These are phyloP conservation scores for Barnettozyma pratensis DNA, from an alignment of 805 yeast species.

Conservation along the genomic window DNA sequence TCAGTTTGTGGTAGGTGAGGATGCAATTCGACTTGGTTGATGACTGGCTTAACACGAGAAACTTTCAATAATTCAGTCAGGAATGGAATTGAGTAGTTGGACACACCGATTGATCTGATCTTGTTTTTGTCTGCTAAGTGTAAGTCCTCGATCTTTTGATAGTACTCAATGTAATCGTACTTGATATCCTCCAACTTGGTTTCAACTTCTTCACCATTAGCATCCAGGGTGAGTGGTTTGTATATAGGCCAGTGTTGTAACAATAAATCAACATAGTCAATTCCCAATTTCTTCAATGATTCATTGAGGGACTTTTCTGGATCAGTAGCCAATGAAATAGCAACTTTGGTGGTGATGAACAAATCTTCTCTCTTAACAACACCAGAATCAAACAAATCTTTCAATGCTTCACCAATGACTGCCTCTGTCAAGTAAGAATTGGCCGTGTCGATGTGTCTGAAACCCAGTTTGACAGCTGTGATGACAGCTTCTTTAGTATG, in stretches of 20 bases:
- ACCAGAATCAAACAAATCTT: constrained; percentile 19
- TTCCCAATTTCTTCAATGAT: constrained; percentile 38
- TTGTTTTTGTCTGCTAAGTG: constrained; percentile 40
- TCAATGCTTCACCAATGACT: constrained; percentile 52
- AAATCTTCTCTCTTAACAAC: constrained; percentile 39
- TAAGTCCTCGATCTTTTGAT: constrained; percentile 25
- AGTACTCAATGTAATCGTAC: constrained; percentile 5
- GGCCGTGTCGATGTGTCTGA: constrained; percentile 60
- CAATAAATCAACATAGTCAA: constrained; percentile 53
- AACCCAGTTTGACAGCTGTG: constrained; percentile 45
- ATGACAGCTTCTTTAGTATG: constrained; percentile 49
- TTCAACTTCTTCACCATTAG: constrained; percentile 39
- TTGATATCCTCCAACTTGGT: constrained; percentile 1
- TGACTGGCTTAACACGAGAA: constrained; percentile 47
- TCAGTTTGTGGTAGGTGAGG: constrained; percentile 67
- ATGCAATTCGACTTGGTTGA: constrained; percentile 68
- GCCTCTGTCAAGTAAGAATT: constrained; percentile 53
- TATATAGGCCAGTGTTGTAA: constrained; percentile 39
- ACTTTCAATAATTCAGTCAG: constrained; percentile 39
- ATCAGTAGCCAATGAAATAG: constrained; percentile 17
- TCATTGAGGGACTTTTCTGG: constrained; percentile 43
- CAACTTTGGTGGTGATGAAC: constrained; percentile 55
- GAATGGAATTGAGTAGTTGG: constrained; percentile 53
- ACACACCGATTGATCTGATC: constrained; percentile 61
- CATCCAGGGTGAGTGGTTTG: constrained; percentile 26